Conservation (phyloP, 2,329 filamentous ascomycete species). For the Alternaria viburni region DNA sequence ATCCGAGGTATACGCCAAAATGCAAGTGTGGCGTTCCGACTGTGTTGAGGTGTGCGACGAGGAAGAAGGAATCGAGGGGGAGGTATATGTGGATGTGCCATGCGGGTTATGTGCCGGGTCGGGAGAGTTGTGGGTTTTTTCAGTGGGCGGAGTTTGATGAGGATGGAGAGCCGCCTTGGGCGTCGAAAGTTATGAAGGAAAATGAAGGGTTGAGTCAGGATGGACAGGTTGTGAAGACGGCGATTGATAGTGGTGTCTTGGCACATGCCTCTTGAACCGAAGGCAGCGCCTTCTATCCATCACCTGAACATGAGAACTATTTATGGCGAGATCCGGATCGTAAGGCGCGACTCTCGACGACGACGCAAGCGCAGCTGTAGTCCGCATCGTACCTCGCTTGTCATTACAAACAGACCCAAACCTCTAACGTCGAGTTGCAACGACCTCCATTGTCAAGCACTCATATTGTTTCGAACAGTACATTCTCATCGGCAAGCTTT, state of each 20-base stretch:
- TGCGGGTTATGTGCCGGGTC: conserved; percentile 70
- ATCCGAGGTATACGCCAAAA: conserved; percentile 77
- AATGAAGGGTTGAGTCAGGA: neutral
- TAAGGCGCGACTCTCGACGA: neutral
- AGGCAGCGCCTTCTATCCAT: neutral
- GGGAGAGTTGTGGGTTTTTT: conserved; percentile 55
- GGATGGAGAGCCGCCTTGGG: conserved; percentile 79
- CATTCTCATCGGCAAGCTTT: neutral
- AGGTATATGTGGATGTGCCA: conserved; percentile 96
- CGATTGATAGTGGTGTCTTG: neutral
- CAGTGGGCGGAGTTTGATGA: conserved; percentile 57
- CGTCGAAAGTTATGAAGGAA: conserved; percentile 1
- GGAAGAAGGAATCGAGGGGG: conserved; percentile 76
- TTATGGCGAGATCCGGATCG: neutral
- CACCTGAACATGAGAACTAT: neutral
- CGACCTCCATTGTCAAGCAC: neutral
- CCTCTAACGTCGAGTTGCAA: neutral
- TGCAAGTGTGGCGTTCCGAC: conserved; percentile 76
- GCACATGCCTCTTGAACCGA: neutral
- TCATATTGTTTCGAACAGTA: neutral
- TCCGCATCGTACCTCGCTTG: neutral
- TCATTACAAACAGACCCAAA: neutral
- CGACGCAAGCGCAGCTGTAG: neutral
- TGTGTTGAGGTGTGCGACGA: conserved; percentile 78
- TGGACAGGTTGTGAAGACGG: neutral